Base-by-base conservation (phyloP, 106 monocot species). In the Dendrobium nobile region DNA sequence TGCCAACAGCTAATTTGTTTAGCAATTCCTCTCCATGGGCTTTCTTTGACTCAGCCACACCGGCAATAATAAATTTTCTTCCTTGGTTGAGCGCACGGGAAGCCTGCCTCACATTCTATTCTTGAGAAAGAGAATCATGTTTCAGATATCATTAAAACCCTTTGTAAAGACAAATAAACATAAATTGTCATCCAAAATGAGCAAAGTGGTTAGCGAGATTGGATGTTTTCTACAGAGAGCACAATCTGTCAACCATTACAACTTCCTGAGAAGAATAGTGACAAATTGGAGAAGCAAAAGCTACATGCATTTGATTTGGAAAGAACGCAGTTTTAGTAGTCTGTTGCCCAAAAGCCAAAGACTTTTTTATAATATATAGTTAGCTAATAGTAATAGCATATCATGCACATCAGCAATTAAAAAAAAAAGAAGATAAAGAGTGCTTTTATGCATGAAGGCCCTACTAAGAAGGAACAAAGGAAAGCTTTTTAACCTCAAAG, bases 11-110 rank as follows among this genome's bases (percentile, higher is more conserved):
- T 73, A 99, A 68, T 75, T 99, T 99, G 81, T 90, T 86, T 54
- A 99, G 67, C 79, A 88, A 67, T 82, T 91, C 95, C 77, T 87
- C 65, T n/a, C 89, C 95, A 84, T 92, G 80, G 43, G 78, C 85
- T 82, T 88, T 94, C 84, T 94, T 99, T 65, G 92, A 77, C 81
- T 99, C 98, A 75, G 93, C 85, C 77, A 99, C 44, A 77, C 86
- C 82, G 8, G 85, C 59, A 54, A 99, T 78, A 83, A 99, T 99
- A 82, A 91, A 78, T 77, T 73, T 40, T 82, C 80, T 92, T 47
- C 98, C 98, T 77, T 95, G 92, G 76, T 70, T 88, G n/a, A 99
- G 88, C n/a, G 98, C 88, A 80, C 98, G 94, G 73, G 92, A 93
- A 84, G 98, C 91, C 79, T 99, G 98, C 84, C 89, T 92, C 77